phyloP scores from a whole-genome alignment of 179 eudicot species.

The Gypsophila paniculata region DNA sequence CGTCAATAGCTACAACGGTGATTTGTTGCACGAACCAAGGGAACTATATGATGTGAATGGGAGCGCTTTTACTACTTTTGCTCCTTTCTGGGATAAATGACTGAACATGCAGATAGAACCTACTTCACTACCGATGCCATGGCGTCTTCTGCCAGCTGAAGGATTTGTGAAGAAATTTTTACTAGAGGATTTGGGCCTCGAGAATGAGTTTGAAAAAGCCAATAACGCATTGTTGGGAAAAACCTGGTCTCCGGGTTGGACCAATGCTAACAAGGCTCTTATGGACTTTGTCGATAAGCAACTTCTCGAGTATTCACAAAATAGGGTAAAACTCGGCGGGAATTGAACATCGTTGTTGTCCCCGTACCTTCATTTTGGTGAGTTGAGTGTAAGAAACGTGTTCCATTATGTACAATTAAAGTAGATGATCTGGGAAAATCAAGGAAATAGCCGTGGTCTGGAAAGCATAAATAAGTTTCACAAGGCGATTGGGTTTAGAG shows the following conservation, averaged over 20 bases:
- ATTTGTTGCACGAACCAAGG: conserved; percentile 93
- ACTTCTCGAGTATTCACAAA: conserved; percentile 52
- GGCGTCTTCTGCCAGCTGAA: conserved; percentile 56
- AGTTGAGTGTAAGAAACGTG: conserved; percentile 73
- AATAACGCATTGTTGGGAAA: conserved; percentile 89
- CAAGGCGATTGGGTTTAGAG: conserved; percentile 82
- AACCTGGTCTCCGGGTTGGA: conserved; percentile 96
- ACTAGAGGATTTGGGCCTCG: conserved; percentile 75
- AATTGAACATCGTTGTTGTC: conserved; percentile 84
- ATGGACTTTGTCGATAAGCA: conserved; percentile 64
- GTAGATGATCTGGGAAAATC: conserved; percentile 67
- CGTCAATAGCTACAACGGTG: conserved; percentile 77
- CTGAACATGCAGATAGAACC: conserved; percentile 56
- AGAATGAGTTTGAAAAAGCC: conserved; percentile 73
- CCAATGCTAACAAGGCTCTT: conserved; percentile 70
- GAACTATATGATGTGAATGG: conserved; percentile 76
- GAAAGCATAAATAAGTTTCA: conserved; percentile 62
- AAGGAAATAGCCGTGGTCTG: conserved; percentile 49
- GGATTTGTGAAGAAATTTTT: conserved; percentile 48
- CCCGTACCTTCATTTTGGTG: conserved; percentile 91
- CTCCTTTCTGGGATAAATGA: conserved; percentile 77
- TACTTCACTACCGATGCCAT: conserved; percentile 67
- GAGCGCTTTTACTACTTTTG: conserved; percentile 66
- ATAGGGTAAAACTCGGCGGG: conserved; percentile 50
- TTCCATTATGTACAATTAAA: conserved; percentile 66